Percentiles rank a stretch among this genome's conserved stretches.
phyloP scores from a whole-genome alignment of 768 basidiomycete species.

The Auriscalpium vulgare region DNA sequence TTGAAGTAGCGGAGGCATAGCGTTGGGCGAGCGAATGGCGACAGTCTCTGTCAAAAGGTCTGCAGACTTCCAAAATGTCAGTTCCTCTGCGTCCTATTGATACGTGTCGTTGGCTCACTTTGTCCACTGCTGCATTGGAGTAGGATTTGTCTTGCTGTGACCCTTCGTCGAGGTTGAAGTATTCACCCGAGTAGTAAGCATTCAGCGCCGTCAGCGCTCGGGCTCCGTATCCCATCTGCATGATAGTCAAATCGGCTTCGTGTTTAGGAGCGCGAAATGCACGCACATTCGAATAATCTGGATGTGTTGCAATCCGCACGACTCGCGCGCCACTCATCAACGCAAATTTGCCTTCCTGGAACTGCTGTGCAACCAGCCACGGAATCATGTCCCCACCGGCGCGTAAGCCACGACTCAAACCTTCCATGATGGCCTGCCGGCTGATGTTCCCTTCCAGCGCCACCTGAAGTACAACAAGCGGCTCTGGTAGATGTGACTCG shows the following conservation, averaged over 20 bases:
- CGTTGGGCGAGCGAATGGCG: constrained; percentile 56
- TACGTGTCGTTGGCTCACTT: constrained; percentile 21
- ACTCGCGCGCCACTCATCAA: constrained; percentile 84
- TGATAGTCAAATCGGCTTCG: background rate
- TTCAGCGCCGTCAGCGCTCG: constrained; percentile 82
- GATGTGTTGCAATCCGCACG: constrained; percentile 91
- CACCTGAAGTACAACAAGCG: constrained; percentile 91
- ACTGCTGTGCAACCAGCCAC: constrained; percentile 92
- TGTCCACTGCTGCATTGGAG: constrained; percentile 47
- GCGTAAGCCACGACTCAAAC: constrained; percentile 72
- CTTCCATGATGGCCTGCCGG: constrained; percentile 78
- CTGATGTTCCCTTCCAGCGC: constrained; percentile 93
- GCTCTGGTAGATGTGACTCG: constrained; percentile 87
- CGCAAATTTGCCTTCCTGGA: constrained; percentile 93
- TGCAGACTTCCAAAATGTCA: constrained; percentile 27
- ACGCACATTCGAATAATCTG: constrained; percentile 85
- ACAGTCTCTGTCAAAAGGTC: constrained; percentile 74
- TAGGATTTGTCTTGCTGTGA: constrained; percentile 45
- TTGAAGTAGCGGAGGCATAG: constrained; percentile 91
- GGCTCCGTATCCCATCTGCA: constrained; percentile 94
- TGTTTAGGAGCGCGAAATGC: background rate
- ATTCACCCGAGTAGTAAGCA: constrained; percentile 88
- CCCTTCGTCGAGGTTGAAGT: constrained; percentile 78
- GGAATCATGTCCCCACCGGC: constrained; percentile 97
- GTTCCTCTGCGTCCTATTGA: background rate